Conservation (phyloP, 1,284 basidiomycete species). For the Ustilago sp. region DNA sequence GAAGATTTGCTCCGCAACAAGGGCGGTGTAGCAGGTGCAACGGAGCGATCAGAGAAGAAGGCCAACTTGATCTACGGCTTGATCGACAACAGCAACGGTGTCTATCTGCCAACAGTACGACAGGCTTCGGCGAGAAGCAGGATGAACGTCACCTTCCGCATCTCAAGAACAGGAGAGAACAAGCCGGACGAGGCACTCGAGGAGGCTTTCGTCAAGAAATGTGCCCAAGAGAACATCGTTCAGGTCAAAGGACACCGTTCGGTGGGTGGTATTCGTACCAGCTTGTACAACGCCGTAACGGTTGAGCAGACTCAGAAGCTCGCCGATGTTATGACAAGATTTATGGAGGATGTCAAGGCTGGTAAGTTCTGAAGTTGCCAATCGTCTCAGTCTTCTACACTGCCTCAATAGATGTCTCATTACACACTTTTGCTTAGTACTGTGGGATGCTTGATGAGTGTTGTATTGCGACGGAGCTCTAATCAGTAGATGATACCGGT, state of each 20-base stretch:
- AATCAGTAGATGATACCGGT: background rate
- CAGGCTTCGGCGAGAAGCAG: conserved; percentile 60
- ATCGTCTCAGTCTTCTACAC: background rate
- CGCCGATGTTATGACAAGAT: conserved; percentile 72
- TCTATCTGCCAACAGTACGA: conserved; percentile 59
- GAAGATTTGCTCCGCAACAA: conserved; percentile 74
- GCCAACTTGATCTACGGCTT: conserved; percentile 56
- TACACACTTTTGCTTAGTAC: background rate
- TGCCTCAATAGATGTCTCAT: background rate
- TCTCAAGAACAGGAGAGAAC: conserved; percentile 41
- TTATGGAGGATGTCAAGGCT: conserved; percentile 55
- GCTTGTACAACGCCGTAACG: conserved; percentile 93
- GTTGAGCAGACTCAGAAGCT: conserved; percentile 77
- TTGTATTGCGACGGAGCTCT: background rate
- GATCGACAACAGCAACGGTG: conserved; percentile 52
- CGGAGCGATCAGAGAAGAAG: conserved; percentile 54
- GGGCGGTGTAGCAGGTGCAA: conserved; percentile 77
- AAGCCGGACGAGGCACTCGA: conserved; percentile 61
- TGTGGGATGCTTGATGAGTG: background rate
- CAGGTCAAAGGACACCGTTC: conserved; percentile 64
- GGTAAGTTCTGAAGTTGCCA: conserved; percentile 25
- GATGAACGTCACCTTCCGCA: conserved; percentile 69
- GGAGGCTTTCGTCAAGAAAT: conserved; percentile 58
- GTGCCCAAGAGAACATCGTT: conserved; percentile 53
- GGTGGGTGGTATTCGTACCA: conserved; percentile 79